Base-by-base conservation (phyloP, 441 rosid genomes). In the Gossypium davidsonii region DNA sequence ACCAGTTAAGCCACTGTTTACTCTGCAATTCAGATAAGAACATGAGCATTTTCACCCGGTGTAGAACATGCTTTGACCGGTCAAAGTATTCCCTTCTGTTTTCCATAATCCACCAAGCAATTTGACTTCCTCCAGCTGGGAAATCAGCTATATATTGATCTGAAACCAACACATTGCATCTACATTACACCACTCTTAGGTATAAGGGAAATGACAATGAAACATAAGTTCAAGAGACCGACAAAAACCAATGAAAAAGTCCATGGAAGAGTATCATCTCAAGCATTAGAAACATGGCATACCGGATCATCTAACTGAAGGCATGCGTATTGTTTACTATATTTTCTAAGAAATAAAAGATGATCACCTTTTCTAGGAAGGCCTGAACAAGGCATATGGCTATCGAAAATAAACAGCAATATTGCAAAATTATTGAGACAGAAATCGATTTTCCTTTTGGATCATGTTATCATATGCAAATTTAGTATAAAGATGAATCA, bases 51-150 rank as follows among this genome's bases (percentile, higher is more conserved):
- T 92, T 91, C 80, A 94, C 99, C 69, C 91, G 79, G 80, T 90
- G 60, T 70, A 94, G 91, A 37, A 89, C 89, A 74, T 82, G 81
- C 78, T 88, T 94, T 20, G 98, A 79, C 70, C 99, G 86, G 73
- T 92, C 92, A 79, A 94, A 94, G 81, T 94, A 95, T 81, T 95
- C 98, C 71, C 87, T 77, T 74, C 98, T 86, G 83, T 95, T 95
- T 84, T 95, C 99, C 99, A 95, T 92, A 57, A 95, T 90, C 99
- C 99, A 95, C 99, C 97, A 95, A 74, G 87, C 94, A 65, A 95
- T 83, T 84, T 95, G 99, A 86, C 93, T 90, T 59, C 96, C 96
- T 57, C 94, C 99, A 78, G 98, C 91, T 46, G 99, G 97, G 80
- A 86, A 91, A 72, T 81, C 94, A 70, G 84, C 84, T 23, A 95